Evolutionary conservation across 2,329 filamentous ascomycete species (phyloP).

Genomic region (Fusarium sulawesiense): DNA sequence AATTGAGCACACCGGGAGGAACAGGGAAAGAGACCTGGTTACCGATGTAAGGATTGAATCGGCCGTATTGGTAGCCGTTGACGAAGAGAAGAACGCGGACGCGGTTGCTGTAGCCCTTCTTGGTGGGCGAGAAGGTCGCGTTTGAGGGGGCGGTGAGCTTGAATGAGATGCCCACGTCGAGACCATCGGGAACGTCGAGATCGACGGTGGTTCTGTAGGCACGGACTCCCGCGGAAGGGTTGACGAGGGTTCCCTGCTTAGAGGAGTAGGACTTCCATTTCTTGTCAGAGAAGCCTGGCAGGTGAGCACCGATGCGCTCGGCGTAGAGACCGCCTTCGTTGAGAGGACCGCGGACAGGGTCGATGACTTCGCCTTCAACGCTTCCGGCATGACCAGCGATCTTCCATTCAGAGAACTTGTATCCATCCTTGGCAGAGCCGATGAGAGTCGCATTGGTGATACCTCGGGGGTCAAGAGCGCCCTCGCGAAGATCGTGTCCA

Average conservation of each 20-base stretch:
- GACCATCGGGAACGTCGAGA: constrained; percentile 61
- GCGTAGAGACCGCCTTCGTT: constrained; percentile 69
- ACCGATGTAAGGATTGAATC: constrained; percentile 69
- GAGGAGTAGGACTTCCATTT: constrained; percentile 53
- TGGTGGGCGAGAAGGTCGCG: constrained; percentile 51
- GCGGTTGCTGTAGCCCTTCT: constrained; percentile 50
- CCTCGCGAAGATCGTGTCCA: constrained; percentile 66
- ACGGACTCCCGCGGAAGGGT: constrained; percentile 62
- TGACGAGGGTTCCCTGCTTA: constrained; percentile 52
- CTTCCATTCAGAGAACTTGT: constrained; percentile 65
- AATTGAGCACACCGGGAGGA: constrained; percentile 68
- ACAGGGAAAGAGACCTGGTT: constrained; percentile 71
- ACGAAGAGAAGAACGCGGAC: constrained; percentile 67
- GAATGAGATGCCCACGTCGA: constrained; percentile 69
- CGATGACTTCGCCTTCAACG: constrained; percentile 61
- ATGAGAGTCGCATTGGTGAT: constrained; percentile 64
- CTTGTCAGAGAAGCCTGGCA: constrained; percentile 65
- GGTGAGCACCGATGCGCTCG: constrained; percentile 68
- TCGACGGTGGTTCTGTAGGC: constrained; percentile 66
- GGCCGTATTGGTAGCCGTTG: constrained; percentile 74
- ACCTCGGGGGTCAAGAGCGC: constrained; percentile 61
- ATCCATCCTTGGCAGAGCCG: constrained; percentile 45
- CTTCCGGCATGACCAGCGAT: constrained; percentile 66
- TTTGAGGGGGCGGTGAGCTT: constrained; percentile 59
- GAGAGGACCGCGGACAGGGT: constrained; percentile 65